A percentile compares a stretch with the other conserved stretches of the same genome.
phyloP scores from a whole-genome alignment of 2,329 filamentous ascomycete genomes.

The Pestalotiopsis sp. region DNA sequence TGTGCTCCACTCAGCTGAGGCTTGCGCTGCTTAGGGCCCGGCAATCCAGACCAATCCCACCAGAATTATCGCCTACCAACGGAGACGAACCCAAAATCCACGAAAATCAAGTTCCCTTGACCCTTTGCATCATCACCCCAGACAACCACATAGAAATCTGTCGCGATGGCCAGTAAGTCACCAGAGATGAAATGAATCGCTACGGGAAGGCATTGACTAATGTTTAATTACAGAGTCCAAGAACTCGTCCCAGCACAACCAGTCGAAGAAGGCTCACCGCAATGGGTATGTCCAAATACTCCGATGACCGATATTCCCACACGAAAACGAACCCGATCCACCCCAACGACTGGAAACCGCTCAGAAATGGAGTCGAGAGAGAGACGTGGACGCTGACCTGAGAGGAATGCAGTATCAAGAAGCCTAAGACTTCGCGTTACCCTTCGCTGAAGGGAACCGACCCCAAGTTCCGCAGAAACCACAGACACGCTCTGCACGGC shows the following conservation, averaged over 20 bases:
- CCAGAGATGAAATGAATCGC: background rate
- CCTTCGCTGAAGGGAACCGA: conserved; percentile 98
- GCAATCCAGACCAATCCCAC: conserved; percentile 23
- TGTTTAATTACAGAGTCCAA: conserved; percentile 76
- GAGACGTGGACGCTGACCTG: conserved; percentile 17
- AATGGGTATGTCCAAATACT: conserved; percentile 77
- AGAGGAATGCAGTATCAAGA: conserved; percentile 82
- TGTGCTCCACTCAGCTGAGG: background rate
- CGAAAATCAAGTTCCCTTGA: conserved; percentile 2
- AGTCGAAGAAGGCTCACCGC: conserved; percentile 97
- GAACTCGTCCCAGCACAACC: conserved; percentile 99
- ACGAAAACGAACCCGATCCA: background rate
- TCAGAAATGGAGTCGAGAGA: background rate
- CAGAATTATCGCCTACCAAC: conserved; percentile 12
- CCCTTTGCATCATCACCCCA: conserved; percentile 13
- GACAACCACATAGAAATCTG: conserved; percentile 24
- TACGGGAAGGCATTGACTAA: conserved; percentile 27
- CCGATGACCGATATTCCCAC: background rate
- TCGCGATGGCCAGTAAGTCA: conserved; percentile 69
- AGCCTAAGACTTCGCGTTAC: conserved; percentile 99
- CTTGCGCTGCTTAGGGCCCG: conserved; percentile 7
- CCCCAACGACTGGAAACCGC: background rate
- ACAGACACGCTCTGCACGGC: conserved; percentile 99
- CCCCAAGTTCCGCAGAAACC: conserved; percentile 99
- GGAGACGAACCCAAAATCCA: conserved; percentile 4